Conservation (phyloP, 108 stramenopile genomes). For the Fragilariopsis cylindrus region DNA sequence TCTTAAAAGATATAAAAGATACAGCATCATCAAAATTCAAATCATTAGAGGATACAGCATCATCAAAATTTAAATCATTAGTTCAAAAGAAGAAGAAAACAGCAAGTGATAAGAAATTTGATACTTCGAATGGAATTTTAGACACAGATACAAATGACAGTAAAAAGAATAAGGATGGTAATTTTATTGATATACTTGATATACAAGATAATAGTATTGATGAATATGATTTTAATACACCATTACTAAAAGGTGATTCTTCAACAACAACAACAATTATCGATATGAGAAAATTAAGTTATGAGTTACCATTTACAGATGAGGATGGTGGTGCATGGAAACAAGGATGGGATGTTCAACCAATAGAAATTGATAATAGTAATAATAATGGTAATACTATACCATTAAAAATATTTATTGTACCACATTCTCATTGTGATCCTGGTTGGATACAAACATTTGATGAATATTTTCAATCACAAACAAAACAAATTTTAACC, state of each 20-base stretch:
- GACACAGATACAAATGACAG: neutral
- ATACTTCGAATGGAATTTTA: too few species aligned
- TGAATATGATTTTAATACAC: neutral
- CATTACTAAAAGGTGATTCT: neutral
- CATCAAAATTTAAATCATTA: neutral
- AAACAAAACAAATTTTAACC: slow-evolving; percentile 57
- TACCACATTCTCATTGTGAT: slow-evolving; percentile 71
- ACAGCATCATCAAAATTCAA: neutral
- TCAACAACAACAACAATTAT: slow-evolving; percentile 10
- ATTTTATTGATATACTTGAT: too few species aligned
- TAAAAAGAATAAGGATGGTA: neutral
- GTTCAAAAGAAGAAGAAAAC: neutral
- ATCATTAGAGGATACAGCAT: neutral
- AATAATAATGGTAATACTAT: neutral
- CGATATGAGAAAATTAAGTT: slow-evolving; percentile 56
- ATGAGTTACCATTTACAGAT: slow-evolving; percentile 50
- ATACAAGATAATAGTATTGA: too few species aligned
- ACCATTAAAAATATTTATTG: slow-evolving; percentile 53
- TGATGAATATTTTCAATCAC: slow-evolving; percentile 66
- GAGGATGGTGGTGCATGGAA: slow-evolving; percentile 57
- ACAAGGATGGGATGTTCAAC: slow-evolving; percentile 63
- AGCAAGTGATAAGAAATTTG: neutral
- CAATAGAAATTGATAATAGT: slow-evolving; percentile 12
- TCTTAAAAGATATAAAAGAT: neutral
- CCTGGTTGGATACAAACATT: slow-evolving; percentile 77